Evolutionary conservation across 2,329 filamentous ascomycete genomes (phyloP).

Genomic region (Arthrobotrys iridis): DNA sequence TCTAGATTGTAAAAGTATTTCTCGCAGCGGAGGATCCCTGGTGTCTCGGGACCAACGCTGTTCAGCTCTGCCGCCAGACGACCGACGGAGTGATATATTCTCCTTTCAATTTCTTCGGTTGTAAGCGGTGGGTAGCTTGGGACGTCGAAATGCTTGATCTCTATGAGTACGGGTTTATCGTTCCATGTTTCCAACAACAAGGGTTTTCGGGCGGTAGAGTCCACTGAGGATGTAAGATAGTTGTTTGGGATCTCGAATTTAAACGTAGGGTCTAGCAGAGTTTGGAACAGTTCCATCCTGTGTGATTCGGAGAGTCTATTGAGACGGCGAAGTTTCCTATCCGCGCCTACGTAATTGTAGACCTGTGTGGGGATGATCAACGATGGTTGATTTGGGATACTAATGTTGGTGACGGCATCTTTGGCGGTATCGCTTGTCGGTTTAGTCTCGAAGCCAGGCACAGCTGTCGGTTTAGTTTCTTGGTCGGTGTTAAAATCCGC

Average conservation of each 20-base stretch:
- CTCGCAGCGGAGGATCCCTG: neutral
- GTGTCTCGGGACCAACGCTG: neutral
- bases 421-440: neutral
- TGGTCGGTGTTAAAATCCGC: neutral
- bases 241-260: slow-evolving; percentile 6
- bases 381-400: neutral
- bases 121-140: neutral
- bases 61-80: slow-evolving; percentile 1
- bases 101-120: neutral
- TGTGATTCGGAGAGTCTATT: slow-evolving; percentile 1
- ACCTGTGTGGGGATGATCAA: neutral
- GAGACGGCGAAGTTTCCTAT: neutral
- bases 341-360: slow-evolving; percentile 3
- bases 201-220: neutral
- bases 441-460: neutral
- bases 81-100: neutral
- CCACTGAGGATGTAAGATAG: neutral
- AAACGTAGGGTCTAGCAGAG: neutral
- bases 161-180: neutral
- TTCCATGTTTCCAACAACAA: slow-evolving; percentile 1
- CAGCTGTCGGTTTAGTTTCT: neutral
- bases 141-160: neutral
- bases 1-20: slow-evolving; percentile 5
- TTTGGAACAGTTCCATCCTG: neutral
- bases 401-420: neutral